A percentile compares a stretch with the other conserved stretches of the same genome.
Evolutionary conservation across 345 rosid species (phyloP).

Genomic region (Dipteronia dyeriana): DNA sequence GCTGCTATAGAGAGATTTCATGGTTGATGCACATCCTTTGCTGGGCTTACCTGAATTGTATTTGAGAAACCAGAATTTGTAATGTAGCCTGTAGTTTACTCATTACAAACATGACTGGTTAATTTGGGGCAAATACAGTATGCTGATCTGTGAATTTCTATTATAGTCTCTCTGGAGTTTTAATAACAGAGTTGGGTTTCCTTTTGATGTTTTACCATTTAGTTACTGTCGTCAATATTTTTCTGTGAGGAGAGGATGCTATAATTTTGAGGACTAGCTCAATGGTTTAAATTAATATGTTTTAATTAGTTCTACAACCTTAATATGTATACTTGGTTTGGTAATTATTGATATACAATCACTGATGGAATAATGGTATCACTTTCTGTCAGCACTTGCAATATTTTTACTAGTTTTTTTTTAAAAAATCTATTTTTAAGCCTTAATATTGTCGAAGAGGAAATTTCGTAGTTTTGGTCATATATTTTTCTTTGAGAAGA

Average conservation of each 20-base stretch:
- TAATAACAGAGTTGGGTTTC: slow-evolving; percentile 1
- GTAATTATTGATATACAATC: neutral
- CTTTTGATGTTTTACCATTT: neutral
- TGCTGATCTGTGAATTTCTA: neutral
- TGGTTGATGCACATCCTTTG: slow-evolving; percentile 25
- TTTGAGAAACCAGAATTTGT: slow-evolving; percentile 13
- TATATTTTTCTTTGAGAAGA: neutral
- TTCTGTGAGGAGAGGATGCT: slow-evolving; percentile 6
- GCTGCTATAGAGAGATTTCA: slow-evolving; percentile 10
- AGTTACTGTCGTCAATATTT: neutral
- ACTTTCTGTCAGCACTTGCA: neutral
- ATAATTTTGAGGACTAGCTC: neutral
- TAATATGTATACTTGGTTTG: neutral
- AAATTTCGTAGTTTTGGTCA: neutral
- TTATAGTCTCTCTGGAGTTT: neutral
- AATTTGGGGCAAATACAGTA: neutral
- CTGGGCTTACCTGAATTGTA: slow-evolving; percentile 15
- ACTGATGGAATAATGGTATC: neutral
- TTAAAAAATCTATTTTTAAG: neutral
- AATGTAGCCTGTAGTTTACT: neutral
- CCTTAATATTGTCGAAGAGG: no score
- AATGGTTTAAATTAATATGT: neutral
- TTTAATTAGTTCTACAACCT: neutral
- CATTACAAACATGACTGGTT: neutral
- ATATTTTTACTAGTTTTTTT: neutral